Conservation (phyloP, 2,329 filamentous ascomycete genomes). For the Venturia aucupariae region DNA sequence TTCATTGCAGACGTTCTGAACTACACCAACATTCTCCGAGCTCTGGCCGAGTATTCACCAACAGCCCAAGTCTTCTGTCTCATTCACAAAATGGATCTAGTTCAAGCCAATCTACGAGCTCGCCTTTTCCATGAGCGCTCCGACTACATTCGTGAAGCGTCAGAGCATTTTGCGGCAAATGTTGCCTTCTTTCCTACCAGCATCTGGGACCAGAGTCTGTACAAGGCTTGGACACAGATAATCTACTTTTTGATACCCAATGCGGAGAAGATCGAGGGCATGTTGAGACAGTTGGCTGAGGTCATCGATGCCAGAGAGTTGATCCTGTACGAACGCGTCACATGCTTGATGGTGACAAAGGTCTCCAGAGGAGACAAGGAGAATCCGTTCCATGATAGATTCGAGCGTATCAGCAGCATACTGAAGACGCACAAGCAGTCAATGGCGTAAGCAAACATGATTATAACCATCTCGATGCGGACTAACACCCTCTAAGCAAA, state of each 20-base stretch:
- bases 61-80: conserved; percentile 82
- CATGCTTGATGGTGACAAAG: conserved; percentile 90
- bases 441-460: conserved; percentile 32
- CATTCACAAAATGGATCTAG: conserved; percentile 98
- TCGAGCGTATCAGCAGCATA: conserved; percentile 93
- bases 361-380: conserved; percentile 67
- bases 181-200: conserved; percentile 87
- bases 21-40: conserved; percentile 82
- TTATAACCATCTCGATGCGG: conserved; percentile 25
- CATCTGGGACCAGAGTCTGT: conserved; percentile 97
- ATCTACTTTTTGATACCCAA: conserved; percentile 98
- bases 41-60: conserved; percentile 75
- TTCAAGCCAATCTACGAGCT: conserved; percentile 69
- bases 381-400: conserved; percentile 87
- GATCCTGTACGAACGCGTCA: conserved; percentile 88
- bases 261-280: conserved; percentile 73
- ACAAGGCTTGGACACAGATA: conserved; percentile 97
- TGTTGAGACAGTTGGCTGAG: conserved; percentile 71
- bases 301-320: conserved; percentile 90
- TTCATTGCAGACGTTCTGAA: conserved; percentile 88
- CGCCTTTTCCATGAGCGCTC: conserved; percentile 78
- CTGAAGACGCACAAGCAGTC: conserved; percentile 97
- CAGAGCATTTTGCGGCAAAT: conserved; percentile 52
- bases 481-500: conserved; percentile 43
- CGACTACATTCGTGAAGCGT: conserved; percentile 65